Evolutionary conservation across 2,329 filamentous ascomycete genomes (phyloP).

Genomic region (Curvularia eragrostidis): DNA sequence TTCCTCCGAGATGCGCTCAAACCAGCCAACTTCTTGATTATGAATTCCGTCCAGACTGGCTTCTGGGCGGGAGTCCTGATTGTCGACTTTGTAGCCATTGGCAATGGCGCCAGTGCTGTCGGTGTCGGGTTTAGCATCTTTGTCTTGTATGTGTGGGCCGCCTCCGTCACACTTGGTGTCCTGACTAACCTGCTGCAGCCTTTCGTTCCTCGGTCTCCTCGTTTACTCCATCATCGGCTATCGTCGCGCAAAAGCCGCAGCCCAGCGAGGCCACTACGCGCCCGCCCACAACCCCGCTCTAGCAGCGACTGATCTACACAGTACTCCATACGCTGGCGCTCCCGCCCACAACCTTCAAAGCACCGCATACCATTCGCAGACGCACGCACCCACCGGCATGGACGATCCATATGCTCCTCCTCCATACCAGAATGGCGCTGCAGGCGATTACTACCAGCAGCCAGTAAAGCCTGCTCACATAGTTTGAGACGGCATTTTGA

Average conservation of each 20-base stretch:
- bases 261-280: constrained; percentile 43
- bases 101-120: constrained; percentile 25
- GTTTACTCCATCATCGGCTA: constrained; percentile 50
- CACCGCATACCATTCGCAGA: constrained; percentile 37
- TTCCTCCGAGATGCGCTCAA: constrained; percentile 44
- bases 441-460: constrained; percentile 32
- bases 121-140: constrained; percentile 41
- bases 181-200: constrained; percentile 31
- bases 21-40: constrained; percentile 44
- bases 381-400: constrained; percentile 21
- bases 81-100: constrained; percentile 41
- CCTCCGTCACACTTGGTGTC: not conserved
- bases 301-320: constrained; percentile 20
- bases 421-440: constrained; percentile 28
- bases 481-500: constrained; percentile 20
- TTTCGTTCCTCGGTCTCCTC: constrained; percentile 48
- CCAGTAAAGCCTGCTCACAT: constrained; percentile 40
- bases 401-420: constrained; percentile 29
- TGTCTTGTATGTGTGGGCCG: constrained; percentile 39
- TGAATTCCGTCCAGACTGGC: constrained; percentile 47
- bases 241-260: constrained; percentile 46
- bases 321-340: constrained; percentile 26
- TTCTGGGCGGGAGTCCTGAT: constrained; percentile 45
- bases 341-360: constrained; percentile 29
- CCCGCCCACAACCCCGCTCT: constrained; percentile 40